Evolutionary conservation across 1,284 basidiomycete genomes (phyloP), one percentile per base, ranked within the genome.

Genomic region (Ceratobasidium sp.): DNA sequence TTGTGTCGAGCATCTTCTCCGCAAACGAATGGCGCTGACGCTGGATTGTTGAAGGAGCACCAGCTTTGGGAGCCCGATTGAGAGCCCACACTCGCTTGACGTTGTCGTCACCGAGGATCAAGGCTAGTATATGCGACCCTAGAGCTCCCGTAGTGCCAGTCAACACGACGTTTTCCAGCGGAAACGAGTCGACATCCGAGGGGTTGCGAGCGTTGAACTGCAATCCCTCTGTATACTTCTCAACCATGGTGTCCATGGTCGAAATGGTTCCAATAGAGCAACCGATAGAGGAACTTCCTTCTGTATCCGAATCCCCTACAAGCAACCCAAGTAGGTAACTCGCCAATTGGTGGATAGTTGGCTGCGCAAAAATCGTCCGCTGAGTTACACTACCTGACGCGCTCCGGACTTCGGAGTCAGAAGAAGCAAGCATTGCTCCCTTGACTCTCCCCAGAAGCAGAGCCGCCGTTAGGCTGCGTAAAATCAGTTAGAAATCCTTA

Each of bases 101-200:
- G 19, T 32, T 64, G 29, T 46, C 44, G 25, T 74, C 51, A 17
- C 37, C 66, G 1, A 83, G 76, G 1, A 85, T 76, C 43, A 80
- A 75, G 0, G 80, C 81, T 5, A 85, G 80, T 8, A 84, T 64
- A 49, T 80, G 76, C 0, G 81, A 81, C 7, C 84, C 84, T 1
- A 85, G 77, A 54, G 81, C 82, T 2, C 84, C 84, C 32, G 84
- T 85, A 11, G 82, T 83, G 1, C 84, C 84, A 1, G 84, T 85
- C 25, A 85, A 56, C 6, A 84, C 68, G 1, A 84, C 80, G 7
- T 80, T 79, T 17, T 83, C 79, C 0, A 76, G 6, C 6, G 62
- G 64, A 1, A 32, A 32, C 7, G 62, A 46, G 57, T 46, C 3
- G 54, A 46, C n/a, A 3, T 7, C 25, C 25, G 29, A 17, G 25